These are phyloP conservation scores for Arabidopsis suecica DNA, from an alignment of 345 rosid species.

Conservation along the genomic window DNA sequence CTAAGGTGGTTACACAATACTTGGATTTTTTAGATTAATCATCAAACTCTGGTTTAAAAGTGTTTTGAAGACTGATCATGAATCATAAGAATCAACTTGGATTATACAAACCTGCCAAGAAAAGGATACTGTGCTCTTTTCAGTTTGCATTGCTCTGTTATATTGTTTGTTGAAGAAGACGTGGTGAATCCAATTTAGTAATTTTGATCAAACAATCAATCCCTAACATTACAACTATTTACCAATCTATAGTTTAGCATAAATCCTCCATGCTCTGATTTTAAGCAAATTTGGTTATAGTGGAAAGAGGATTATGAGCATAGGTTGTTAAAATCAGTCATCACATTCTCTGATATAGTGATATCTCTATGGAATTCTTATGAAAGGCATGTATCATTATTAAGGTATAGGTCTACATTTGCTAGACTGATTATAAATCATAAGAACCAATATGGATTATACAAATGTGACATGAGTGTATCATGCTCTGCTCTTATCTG, in stretches of 20 bases:
- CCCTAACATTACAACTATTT: neutral
- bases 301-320: neutral
- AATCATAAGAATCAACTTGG: slow-evolving; percentile 4
- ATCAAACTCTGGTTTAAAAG: neutral
- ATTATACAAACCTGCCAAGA: slow-evolving; percentile 9
- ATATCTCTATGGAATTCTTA: neutral
- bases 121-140: slow-evolving; percentile 15
- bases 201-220: neutral
- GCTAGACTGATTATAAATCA: neutral
- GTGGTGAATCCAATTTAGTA: neutral
- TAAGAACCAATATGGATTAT: neutral
- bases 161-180: neutral
- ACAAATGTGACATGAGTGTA: neutral
- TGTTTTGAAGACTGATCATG: neutral
- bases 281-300: neutral
- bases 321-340: neutral
- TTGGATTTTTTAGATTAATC: neutral
- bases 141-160: slow-evolving; percentile 19
- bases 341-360: neutral
- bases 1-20: neutral
- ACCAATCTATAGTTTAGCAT: neutral
- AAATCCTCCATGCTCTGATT: neutral
- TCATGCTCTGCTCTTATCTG: neutral
- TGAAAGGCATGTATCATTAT: neutral
- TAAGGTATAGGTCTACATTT: neutral